Evolutionary conservation across 768 basidiomycete genomes (phyloP), one percentile per base, ranked within the genome.

Genomic region (Fomitopsis serialis): DNA sequence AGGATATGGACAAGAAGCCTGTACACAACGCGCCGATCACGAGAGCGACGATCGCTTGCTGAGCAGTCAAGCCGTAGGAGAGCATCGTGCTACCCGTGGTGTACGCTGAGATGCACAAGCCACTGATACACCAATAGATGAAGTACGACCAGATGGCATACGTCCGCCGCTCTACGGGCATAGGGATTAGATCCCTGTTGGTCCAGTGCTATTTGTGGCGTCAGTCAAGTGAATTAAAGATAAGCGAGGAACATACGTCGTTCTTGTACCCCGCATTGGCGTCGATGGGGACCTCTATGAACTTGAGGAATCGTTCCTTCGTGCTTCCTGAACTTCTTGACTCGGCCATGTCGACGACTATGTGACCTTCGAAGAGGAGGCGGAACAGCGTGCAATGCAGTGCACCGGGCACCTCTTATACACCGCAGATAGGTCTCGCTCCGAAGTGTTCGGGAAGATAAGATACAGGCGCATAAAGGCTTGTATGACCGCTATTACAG

Each of bases 111-210:
- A 60, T 60, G 43, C 53, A 55, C 51, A 62, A 54, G 29, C 54
- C 54, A 15, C 54, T 59, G 23, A 62, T 52, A 21, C 56, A 34
- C 61, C 61, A 62, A 48, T 54, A 62, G 19, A 56, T 56, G 25
- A 59, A 57, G 52, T 57, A 62, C 3, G 55, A 59, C 56, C 59
- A 57, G 7, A 57, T 29, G 27, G 54, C 61, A 54, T 59, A 62
- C 1, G 61, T 62, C 13, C 61, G 48, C 15, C 61, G 58, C 11
- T 54, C 51, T 2, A 56, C 54, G n/a, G 61, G 61, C 2, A 62
- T 54, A 13, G 61, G 61, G 21, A 59, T 50, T 22, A 62, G 55
- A 53, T 62, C 61, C 25, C 57, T 53, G 45, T 59, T 61, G 24
- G 55, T 53, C 60, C 60, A 61, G 23, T 37, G 48, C 48, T 49